Conservation (phyloP, 805 yeast species). For the Sporopachydermia lactativora region DNA sequence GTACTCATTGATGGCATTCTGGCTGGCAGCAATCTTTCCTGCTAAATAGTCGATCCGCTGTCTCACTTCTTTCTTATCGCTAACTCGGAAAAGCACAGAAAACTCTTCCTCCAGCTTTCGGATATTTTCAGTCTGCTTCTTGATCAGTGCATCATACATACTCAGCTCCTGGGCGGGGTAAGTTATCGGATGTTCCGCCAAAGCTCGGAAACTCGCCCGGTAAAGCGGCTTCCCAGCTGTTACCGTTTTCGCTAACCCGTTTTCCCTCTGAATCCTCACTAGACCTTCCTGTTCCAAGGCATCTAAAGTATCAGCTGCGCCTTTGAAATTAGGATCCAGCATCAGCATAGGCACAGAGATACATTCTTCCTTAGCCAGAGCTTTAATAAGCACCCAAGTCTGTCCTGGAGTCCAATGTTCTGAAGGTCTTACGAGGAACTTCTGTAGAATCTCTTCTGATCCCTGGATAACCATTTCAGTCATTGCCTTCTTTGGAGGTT, state of each 20-base stretch:
- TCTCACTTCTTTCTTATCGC: slow-evolving; percentile 38
- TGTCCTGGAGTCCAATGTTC: slow-evolving; percentile 61
- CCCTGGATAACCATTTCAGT: slow-evolving; percentile 73
- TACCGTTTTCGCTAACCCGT: slow-evolving; percentile 57
- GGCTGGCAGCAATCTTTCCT: slow-evolving; percentile 50
- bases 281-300: slow-evolving; percentile 72
- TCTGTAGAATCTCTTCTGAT: slow-evolving; percentile 76
- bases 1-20: slow-evolving; percentile 30
- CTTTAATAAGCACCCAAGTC: slow-evolving; percentile 72
- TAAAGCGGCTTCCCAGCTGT: slow-evolving; percentile 76
- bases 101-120: slow-evolving; percentile 59
- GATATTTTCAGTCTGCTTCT: slow-evolving; percentile 49
- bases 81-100: slow-evolving; percentile 35
- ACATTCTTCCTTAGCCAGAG: slow-evolving; percentile 34
- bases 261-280: slow-evolving; percentile 54
- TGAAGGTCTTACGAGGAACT: slow-evolving; percentile 32
- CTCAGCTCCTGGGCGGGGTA: slow-evolving; percentile 50
- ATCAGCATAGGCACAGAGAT: slow-evolving; percentile 19
- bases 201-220: slow-evolving; percentile 59
- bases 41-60: slow-evolving; percentile 54
- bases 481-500: slow-evolving; percentile 61
- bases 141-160: slow-evolving; percentile 38
- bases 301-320: slow-evolving; percentile 40
- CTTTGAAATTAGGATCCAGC: slow-evolving; percentile 19
- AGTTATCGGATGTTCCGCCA: slow-evolving; percentile 43